Base-by-base conservation (phyloP, 306 rosid species). In the Clitoria ternatea region DNA sequence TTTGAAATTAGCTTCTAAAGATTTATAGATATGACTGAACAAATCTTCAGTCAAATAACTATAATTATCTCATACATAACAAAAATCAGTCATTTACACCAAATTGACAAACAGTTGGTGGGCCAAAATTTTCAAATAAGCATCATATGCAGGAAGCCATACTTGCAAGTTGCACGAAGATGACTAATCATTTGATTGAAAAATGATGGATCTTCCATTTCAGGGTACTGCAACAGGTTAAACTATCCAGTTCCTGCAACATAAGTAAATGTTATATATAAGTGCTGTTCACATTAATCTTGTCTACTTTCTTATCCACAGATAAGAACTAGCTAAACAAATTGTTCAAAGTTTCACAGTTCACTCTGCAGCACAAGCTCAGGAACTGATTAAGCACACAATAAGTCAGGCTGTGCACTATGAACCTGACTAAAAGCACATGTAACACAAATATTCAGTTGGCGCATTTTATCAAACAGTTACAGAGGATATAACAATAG, bases 131-230 rank as follows among this genome's bases (percentile, higher is more conserved):
- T 26, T 29, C 26, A 56, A 23, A 18, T 54, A 57, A n/a, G 73
- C 32, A 61, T 12, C 20, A 55, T 29, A 68, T 63, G 43, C 3
- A 44, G 45, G 48, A 49, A 56, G 12, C 26, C 96, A 23, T 87
- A 93, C 98, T 88, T 90, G 96, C 90, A 88, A 5, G 97, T 76
- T 61, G 86, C 20, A 11, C 92, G 92, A 15, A 93, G 90, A 73
- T 87, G 85, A 79, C 64, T 52, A 36, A 93, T 81, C 89, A 90
- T 82, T 43, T 47, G 63, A 55, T 85, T 82, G 1, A 85, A 83
- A 80, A 84, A 75, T 3, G 92, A 68, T 13, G 84, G 70, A 61
- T 90, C 97, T 53, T 75, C 88, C 97, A 88, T 90, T 73, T 43
- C 15, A 32, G 45, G 37, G 54, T n/a, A 43, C 10, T 18, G n/a